Conservation (phyloP, 192 early-diverging fungal species). For the Podila minutissima region DNA sequence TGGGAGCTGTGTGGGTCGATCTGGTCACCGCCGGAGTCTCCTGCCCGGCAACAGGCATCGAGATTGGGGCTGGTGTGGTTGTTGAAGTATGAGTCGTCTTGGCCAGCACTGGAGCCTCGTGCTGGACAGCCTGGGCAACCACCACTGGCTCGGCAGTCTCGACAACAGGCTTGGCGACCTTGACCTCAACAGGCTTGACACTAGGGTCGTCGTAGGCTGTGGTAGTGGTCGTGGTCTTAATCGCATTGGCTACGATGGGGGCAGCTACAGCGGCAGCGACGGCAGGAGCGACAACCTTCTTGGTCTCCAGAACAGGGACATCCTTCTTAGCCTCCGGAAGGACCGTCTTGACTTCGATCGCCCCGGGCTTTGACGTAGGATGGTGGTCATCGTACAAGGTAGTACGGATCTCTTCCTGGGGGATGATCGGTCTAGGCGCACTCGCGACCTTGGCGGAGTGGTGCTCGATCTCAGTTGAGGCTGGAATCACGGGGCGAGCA, state of each 20-base stretch:
- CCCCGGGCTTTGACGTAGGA: too few species aligned
- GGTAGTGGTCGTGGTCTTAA: too few species aligned
- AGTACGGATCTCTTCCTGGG: neutral
- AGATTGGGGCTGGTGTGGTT: too few species aligned
- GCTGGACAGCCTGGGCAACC: neutral
- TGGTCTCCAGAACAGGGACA: too few species aligned
- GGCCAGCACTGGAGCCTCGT: neutral
- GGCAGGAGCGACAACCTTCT: too few species aligned
- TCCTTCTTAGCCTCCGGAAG: too few species aligned
- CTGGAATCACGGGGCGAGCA: constrained; percentile 4
- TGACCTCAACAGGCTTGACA: neutral
- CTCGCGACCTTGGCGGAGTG: neutral
- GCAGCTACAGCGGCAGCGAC: too few species aligned
- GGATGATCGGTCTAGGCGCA: neutral
- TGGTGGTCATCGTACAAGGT: too few species aligned
- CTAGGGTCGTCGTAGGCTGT: neutral
- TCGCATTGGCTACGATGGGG: too few species aligned
- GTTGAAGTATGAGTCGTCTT: too few species aligned
- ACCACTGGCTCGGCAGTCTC: constrained; percentile 6
- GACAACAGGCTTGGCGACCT: constrained; percentile 4
- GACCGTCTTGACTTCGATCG: too few species aligned
- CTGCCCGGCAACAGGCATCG: too few species aligned
- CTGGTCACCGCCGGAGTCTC: neutral
- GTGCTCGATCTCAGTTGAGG: neutral
- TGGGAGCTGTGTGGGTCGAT: neutral